Base-by-base conservation (phyloP, 164 flowering plant genomes). In the Vitis labrusca region DNA sequence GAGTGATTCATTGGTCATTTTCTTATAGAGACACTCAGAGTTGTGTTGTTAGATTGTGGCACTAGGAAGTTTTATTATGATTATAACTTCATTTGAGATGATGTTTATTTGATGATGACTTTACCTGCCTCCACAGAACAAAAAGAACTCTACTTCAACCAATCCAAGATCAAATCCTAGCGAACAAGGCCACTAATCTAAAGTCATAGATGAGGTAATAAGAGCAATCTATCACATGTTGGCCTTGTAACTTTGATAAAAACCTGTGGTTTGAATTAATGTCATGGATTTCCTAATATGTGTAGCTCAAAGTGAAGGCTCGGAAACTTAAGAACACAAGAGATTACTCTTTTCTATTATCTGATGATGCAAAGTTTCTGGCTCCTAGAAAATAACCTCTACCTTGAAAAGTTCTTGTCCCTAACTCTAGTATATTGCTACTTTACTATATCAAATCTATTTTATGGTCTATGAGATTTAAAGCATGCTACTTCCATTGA, bases 331-430 rank as follows among this genome's bases (percentile, higher is more conserved):
- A 85, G 75, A 86, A 86, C 51, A 80, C 86, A 0, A 82, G 99
- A 63, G 98, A 96, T 74, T 96, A 93, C 79, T 92, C 99, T 57
- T 93, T 91, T 77, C 85, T 96, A 10, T 70, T 86, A n/a, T 88
- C 97, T 14, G 97, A 91, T 61, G 95, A 91, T 79, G 87, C 89
- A 5, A 90, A 87, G 48, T 72, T 83, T 70, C 88, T 97, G 60
- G 85, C 78, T 63, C 78, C 91, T 14, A 17, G 73, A 62, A 87
- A 84, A 69, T 81, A 67, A 53, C 86, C 79, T 54, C 77, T 74
- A 13, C 71, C 85, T 50, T 80, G 73, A 75, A 82, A 59, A 75
- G 76, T 32, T 52, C 68, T 83, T 49, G 71, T 61, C 59, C 83
- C 84, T 37, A 80, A 71, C 15, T 80, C 89, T 78, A 98, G 99